Base-by-base conservation (phyloP, 257 asterid species). In the Buddleja alternifolia region DNA sequence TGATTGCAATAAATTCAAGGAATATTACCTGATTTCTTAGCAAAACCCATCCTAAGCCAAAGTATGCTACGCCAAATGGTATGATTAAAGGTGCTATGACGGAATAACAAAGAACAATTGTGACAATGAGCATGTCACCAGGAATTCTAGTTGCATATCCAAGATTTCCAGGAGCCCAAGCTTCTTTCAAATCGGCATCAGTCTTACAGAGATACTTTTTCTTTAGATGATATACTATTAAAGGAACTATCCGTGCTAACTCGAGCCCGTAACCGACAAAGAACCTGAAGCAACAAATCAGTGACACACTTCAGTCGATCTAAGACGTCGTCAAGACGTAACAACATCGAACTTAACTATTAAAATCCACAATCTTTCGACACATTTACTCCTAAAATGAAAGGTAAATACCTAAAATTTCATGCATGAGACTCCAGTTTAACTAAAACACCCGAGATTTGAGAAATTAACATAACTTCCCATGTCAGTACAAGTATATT, bases 251-350 rank as follows among this genome's bases (percentile, higher is more conserved):
- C 20, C 96, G 85, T 14, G 96, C 89, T 47, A 93, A 74, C 83
- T 93, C 96, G 32, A 93, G 97, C 73, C 99, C 99, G 46, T 93
- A 93, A 19, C 99, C 95, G 0, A 91, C 93, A 69, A 93, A 93
- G 84, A 88, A 90, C 92, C 99, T 93, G 86, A 63, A 17, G 62
- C 63, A 74, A 16, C 55, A 59, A 44, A 56, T 63, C 23, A 54
- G 41, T 29, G 12, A 3, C 39, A 47, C 60, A 29, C 19, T 59
- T 58, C 51, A 36, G 37, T 34, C 24, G 12, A 45, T 67, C 37
- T 21, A 67, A 15, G 55, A 12, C n/a, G n/a, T n/a, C 32, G 20
- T 66, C 40, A 48, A 44, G 14, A 21, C 11, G 74, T 19, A 42
- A 14, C 15, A 6, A 21, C 1, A 50, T 67, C 51, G n/a, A n/a